Base-by-base conservation (phyloP, 1,284 basidiomycete species). In the Fomitopsis betulina region DNA sequence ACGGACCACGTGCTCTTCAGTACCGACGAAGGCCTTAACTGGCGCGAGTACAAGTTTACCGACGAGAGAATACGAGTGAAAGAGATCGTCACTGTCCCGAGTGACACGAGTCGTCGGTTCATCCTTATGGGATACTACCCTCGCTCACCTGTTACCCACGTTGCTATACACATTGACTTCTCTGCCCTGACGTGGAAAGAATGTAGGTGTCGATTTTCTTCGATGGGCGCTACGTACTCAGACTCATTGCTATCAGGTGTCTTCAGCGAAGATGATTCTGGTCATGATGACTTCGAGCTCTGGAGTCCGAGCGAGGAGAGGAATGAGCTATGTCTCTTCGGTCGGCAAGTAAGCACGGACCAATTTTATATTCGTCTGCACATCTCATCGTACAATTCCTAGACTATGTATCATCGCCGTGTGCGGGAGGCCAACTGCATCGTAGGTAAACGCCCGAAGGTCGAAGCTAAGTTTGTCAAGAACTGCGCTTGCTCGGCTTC, bases 251-350 rank as follows among this genome's bases (percentile, higher is more conserved):
- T 51, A 50, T 17, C 62, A 95, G 93, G 93, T 72, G 73, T 79
- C 0, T 74, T 94, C 51, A 82, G 83, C 63, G 58, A 82, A 4
- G 81, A 91, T 1, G 76, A 96, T 67, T 87, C 93, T 4, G 81
- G 80, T 33, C 76, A 86, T 51, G 94, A 97, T 67, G 95, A 98
- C 73, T 98, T 97, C 69, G 95, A 97, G 72, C 74, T 96, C 3
- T 98, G 96, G 95, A 93, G 90, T 71, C 95, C 95, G 0, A 91
- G 90, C 58, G 89, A 95, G 68, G 85, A 86, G 55, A 84, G 95
- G 2, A 74, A 78, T 25, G 90, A 94, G 71, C 74, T 78, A 57
- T 93, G 91, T 74, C 70, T 98, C 15, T 98, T 97, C 67, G 95
- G 95, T 30, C 82, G 90, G 61, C 88, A 90, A 80, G 92, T 91